Percentiles rank a stretch among this genome's conserved stretches.
Conservation (phyloP, 768 basidiomycete species). For the Suillus spraguei region DNA sequence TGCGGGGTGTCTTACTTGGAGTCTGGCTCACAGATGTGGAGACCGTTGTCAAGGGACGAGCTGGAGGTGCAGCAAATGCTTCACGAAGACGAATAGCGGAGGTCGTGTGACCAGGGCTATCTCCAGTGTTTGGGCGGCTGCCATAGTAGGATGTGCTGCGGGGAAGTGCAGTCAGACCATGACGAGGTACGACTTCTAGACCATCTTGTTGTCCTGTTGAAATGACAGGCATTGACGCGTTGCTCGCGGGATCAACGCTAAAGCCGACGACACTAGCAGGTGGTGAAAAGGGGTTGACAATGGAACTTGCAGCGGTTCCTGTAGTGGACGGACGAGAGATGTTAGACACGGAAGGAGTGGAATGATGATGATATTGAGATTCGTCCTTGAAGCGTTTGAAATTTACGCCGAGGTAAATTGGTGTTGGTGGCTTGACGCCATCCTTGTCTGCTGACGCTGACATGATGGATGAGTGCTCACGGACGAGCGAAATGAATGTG, state of each 20-base stretch:
- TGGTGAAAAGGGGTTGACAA: slow-evolving; percentile 53
- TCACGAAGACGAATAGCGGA: slow-evolving; percentile 51
- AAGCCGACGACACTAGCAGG: slow-evolving; percentile 50
- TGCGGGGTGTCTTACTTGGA: slow-evolving; percentile 23
- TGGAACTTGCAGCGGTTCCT: slow-evolving; percentile 20
- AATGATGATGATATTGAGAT: slow-evolving; percentile 19
- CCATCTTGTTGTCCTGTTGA: slow-evolving; percentile 24
- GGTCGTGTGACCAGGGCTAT: slow-evolving; percentile 23
- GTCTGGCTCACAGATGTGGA: slow-evolving; percentile 46
- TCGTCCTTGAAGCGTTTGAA: neutral
- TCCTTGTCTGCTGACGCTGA: slow-evolving; percentile 3
- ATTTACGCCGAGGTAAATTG: slow-evolving; percentile 18
- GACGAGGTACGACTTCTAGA: slow-evolving; percentile 35
- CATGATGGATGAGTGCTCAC: slow-evolving; percentile 9
- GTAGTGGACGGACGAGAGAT: slow-evolving; percentile 27
- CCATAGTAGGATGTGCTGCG: slow-evolving; percentile 40
- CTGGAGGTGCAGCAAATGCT: slow-evolving; percentile 57
- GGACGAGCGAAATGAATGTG: neutral
- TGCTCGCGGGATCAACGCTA: slow-evolving; percentile 36
- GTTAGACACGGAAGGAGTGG: slow-evolving; percentile 14
- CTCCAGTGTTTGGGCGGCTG: slow-evolving; percentile 36
- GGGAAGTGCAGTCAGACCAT: slow-evolving; percentile 43
- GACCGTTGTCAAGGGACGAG: slow-evolving; percentile 58
- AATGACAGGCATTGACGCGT: slow-evolving; percentile 18
- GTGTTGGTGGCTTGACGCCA: slow-evolving; percentile 2